Evolutionary conservation across 192 early-diverging fungal species (phyloP).

Genomic region (Globomyces pollinis-pini): DNA sequence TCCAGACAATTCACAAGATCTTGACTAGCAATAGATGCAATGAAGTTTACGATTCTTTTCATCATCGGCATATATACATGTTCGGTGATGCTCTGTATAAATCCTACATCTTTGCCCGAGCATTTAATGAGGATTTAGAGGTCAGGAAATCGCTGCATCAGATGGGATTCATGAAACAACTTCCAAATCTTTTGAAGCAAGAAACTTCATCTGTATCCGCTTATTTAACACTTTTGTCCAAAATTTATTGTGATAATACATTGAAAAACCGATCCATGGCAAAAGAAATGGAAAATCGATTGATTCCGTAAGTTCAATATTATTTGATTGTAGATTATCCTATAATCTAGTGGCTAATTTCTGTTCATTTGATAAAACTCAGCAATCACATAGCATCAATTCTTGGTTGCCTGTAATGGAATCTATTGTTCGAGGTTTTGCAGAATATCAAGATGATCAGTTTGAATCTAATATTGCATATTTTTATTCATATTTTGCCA

Average conservation of each 20-base stretch:
- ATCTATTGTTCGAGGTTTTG: constrained; percentile 2
- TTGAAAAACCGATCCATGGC: constrained; percentile 29
- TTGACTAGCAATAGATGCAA: background rate
- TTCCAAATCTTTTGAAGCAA: constrained; percentile 78
- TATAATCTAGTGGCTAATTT: constrained; percentile 44
- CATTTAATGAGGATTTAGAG: constrained; percentile 58
- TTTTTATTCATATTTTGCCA: constrained; percentile 1
- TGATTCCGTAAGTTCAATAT: constrained; percentile 27
- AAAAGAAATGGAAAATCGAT: constrained; percentile 44
- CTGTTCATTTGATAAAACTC: constrained; percentile 39
- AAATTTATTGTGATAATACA: constrained; percentile 43
- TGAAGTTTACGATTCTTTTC: background rate
- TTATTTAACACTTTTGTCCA: constrained; percentile 49
- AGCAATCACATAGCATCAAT: constrained; percentile 43
- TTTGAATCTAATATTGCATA: constrained; percentile 8
- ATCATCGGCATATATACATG: background rate
- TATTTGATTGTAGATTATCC: constrained; percentile 19
- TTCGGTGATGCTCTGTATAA: constrained; percentile 8
- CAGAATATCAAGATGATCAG: background rate
- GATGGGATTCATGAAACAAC: constrained; percentile 74
- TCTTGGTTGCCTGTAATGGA: constrained; percentile 57
- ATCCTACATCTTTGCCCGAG: constrained; percentile 3
- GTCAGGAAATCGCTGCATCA: constrained; percentile 61
- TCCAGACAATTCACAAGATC: constrained; percentile 80
- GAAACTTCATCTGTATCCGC: constrained; percentile 58